Evolutionary conservation across 192 early-diverging fungal genomes (phyloP).

Genomic region (Lunasporangiospora selenospora): DNA sequence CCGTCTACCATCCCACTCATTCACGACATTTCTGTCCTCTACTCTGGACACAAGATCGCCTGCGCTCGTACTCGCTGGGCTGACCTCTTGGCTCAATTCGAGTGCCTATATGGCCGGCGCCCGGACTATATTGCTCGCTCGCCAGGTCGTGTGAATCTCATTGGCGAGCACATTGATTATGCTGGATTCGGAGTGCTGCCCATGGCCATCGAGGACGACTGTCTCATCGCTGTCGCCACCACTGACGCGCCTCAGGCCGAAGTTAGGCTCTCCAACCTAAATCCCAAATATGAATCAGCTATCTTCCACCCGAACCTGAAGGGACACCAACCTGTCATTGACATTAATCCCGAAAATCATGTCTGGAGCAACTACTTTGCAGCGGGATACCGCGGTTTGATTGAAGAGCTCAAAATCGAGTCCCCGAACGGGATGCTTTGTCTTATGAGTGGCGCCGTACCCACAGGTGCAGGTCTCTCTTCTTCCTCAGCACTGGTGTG

Average conservation of each 20-base stretch:
- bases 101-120: conserved; percentile 54
- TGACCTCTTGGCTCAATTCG: conserved; percentile 55
- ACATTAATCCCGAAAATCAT: conserved; percentile 67
- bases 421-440: conserved; percentile 67
- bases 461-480: conserved; percentile 83
- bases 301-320: conserved; percentile 48
- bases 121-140: conserved; percentile 88
- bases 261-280: conserved; percentile 62
- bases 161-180: conserved; percentile 98
- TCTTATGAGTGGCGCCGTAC: conserved; percentile 83
- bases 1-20: conserved; percentile 29
- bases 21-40: conserved; percentile 42
- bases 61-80: conserved; percentile 58
- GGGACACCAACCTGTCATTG: conserved; percentile 59
- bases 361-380: conserved; percentile 93
- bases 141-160: conserved; percentile 95
- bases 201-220: conserved; percentile 91
- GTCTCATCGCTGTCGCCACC: conserved; percentile 63
- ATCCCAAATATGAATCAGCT: conserved; percentile 58
- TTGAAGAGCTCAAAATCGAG: conserved; percentile 55
- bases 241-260: conserved; percentile 26
- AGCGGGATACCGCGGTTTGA: conserved; percentile 83
- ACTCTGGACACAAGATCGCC: conserved; percentile 34
- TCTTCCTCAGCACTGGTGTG: conserved; percentile 89
- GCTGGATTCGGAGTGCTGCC: conserved; percentile 93